These are phyloP conservation scores for Amylostereum chailletii DNA, from an alignment of 1,284 basidiomycete species.

Conservation along the genomic window DNA sequence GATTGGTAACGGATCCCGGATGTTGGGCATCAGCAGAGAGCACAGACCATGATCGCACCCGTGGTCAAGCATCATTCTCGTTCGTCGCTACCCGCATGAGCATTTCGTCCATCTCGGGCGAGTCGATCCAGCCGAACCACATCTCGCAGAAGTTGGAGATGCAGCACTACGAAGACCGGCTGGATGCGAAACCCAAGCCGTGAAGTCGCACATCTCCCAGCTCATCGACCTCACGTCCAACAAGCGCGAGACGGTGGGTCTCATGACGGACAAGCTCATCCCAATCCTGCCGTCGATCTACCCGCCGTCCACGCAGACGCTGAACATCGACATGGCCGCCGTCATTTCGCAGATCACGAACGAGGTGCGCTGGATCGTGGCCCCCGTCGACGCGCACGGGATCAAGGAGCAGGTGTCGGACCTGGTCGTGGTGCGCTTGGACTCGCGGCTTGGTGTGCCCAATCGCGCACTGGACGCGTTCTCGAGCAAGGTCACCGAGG, in stretches of 20 bases:
- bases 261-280: slow-evolving; percentile 67
- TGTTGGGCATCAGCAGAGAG: slow-evolving; percentile 29
- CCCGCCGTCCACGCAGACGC: slow-evolving; percentile 43
- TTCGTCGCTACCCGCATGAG: slow-evolving; percentile 54
- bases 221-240: slow-evolving; percentile 80
- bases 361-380: slow-evolving; percentile 68
- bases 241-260: slow-evolving; percentile 73
- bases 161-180: slow-evolving; percentile 47
- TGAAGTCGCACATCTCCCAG: slow-evolving; percentile 80
- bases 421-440: slow-evolving; percentile 73
- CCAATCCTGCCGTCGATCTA: slow-evolving; percentile 64
- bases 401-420: slow-evolving; percentile 82
- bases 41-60: slow-evolving; percentile 64
- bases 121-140: slow-evolving; percentile 39
- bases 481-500: slow-evolving; percentile 45
- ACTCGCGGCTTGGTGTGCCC: slow-evolving; percentile 67
- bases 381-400: slow-evolving; percentile 70
- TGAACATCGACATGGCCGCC: slow-evolving; percentile 43
- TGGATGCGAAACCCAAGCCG: slow-evolving; percentile 62
- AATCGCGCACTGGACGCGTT: slow-evolving; percentile 60
- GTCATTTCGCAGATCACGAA: slow-evolving; percentile 59
- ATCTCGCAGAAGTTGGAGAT: slow-evolving; percentile 49
- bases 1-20: slow-evolving; percentile 50
- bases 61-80: slow-evolving; percentile 41
- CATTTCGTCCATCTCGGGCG: slow-evolving; percentile 29